Base-by-base conservation (phyloP, 768 basidiomycete species). In the Mycena vulgaris region DNA sequence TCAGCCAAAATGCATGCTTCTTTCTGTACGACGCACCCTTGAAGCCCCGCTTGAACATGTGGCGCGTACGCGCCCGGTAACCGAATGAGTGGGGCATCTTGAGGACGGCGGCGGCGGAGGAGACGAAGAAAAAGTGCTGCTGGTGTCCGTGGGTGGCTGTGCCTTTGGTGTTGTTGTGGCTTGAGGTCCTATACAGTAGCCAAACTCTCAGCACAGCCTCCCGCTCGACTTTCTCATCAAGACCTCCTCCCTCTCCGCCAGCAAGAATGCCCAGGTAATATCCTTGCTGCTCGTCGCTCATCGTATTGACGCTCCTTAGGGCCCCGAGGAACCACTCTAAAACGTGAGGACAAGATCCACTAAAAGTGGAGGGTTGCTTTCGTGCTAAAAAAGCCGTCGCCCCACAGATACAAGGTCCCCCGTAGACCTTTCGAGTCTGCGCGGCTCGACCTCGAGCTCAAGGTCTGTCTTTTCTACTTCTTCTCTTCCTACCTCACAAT, bases 31-130 rank as follows among this genome's bases (percentile, higher is more conserved):
- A 81, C 89, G 78, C 83, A 97, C 96, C 91, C 90, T 97, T 97
- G 93, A 99, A 98, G 80, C 92, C 93, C 87, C 94, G 89, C 91
- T 95, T 96, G 94, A 99, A 99, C 97, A 99, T 98, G 87, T 97
- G 88, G 92, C 97, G 96, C 92, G 97, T 99, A 78, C 97, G 96
- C 94, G 97, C 97, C 35, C 97, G 93, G 89, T 97, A 95, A 95
- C 97, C 97, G 90, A 93, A 99, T 66, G 97, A 98, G 95, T 98
- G 96, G 88, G 97, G 97, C 97, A 99, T 98, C 83, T 92, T 91
- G 90, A 88, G 81, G 86, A 74, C 30, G 63, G 30, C 87, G 92
- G 77, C 69, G 47, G 73, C 62, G 68, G 42, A 48, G 23, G 25
- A 48, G 25, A 16, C 23, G 2, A 25, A 48, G 11, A 47, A 47